phyloP scores from a whole-genome alignment of 2,329 filamentous ascomycete species.

The Lachnellula suecica region DNA sequence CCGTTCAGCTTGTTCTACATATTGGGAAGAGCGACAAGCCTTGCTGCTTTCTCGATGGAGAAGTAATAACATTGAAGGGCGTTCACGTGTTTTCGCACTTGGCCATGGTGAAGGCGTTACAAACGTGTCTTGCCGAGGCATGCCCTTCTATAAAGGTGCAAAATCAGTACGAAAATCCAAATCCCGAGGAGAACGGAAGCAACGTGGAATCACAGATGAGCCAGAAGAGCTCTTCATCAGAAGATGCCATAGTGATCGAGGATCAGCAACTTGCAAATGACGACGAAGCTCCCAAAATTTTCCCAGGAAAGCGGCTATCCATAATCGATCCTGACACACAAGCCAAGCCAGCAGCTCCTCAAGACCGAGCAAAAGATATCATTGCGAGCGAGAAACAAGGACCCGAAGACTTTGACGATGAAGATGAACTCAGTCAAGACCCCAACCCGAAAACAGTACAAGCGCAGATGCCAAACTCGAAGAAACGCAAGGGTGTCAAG shows the following conservation, averaged over 20 bases:
- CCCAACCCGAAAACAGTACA: background rate
- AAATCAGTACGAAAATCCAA: background rate
- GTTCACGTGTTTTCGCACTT: background rate
- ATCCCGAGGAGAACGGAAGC: background rate
- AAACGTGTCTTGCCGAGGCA: background rate
- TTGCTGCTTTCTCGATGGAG: background rate
- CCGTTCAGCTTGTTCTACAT: background rate
- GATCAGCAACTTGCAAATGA: background rate
- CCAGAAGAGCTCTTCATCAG: too few species aligned
- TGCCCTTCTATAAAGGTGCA: background rate
- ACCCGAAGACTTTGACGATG: too few species aligned
- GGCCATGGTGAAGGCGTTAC: background rate
- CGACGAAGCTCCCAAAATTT: background rate
- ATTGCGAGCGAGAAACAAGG: background rate
- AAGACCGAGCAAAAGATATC: background rate
- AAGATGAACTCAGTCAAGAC: background rate
- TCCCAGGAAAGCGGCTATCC: background rate
- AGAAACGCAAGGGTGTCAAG: conserved; percentile 1
- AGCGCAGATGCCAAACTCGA: background rate
- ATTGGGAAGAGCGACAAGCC: background rate
- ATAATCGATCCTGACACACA: background rate
- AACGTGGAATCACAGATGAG: background rate
- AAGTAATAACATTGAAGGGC: background rate
- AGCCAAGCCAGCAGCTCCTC: background rate
- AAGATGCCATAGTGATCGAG: background rate